Evolutionary conservation across 2,329 filamentous ascomycete genomes (phyloP).

Genomic region (Coleophoma crateriformis): DNA sequence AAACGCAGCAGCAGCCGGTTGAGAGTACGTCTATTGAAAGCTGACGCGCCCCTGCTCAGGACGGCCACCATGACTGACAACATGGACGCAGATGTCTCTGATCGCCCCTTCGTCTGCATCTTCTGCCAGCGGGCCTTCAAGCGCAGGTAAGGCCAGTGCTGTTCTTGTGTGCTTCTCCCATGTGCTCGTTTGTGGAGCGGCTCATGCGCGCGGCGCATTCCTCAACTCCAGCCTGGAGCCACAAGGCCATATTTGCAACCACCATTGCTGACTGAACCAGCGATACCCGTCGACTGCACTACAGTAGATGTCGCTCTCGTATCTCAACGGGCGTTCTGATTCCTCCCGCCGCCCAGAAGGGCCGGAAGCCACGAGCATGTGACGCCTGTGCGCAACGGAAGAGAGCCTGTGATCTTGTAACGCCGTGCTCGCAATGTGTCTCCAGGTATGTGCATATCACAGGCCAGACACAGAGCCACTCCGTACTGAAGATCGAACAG

Average conservation of each 20-base stretch:
- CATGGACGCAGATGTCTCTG: too few relatives aligned
- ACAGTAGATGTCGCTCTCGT: not conserved
- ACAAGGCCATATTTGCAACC: too few relatives aligned
- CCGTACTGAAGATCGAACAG: not conserved
- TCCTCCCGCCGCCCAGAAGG: not conserved
- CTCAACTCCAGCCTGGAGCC: too few relatives aligned
- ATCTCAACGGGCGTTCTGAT: not conserved
- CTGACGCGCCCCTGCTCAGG: too few relatives aligned
- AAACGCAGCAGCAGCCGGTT: not conserved
- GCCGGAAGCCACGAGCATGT: constrained; percentile 3
- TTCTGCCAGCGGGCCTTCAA: not conserved
- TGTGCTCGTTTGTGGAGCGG: too few relatives aligned
- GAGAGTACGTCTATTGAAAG: not conserved
- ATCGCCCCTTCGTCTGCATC: not conserved
- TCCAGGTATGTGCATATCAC: not conserved
- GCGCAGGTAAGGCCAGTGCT: not conserved
- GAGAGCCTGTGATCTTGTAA: constrained; percentile 2
- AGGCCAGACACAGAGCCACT: not conserved
- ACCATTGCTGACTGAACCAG: not conserved
- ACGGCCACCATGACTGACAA: too few relatives aligned
- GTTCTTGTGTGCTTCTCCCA: not conserved
- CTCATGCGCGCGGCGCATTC: too few relatives aligned
- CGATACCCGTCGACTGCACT: not conserved
- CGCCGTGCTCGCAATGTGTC: constrained; percentile 2
- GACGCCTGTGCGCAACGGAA: constrained; percentile 4